Evolutionary conservation across 2,329 filamentous ascomycete genomes (phyloP), one percentile per base, ranked within the genome.

Genomic region (Nothophaeocryptopus gaeumannii): DNA sequence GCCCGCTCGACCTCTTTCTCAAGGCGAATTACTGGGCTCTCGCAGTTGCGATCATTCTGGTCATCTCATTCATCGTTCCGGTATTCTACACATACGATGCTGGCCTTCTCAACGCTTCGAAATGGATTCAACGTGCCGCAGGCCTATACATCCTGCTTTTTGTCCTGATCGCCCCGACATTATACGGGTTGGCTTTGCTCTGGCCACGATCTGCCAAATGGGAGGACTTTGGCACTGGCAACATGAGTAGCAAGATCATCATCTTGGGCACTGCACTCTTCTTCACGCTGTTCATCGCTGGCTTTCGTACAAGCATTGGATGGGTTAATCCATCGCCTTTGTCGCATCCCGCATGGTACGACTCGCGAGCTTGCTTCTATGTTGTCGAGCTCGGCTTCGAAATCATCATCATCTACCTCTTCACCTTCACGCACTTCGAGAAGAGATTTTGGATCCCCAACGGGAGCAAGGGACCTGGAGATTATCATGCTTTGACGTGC

Each of bases 131-230:
- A 78, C 74, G 78, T 55, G 74, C 73, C 68, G 76, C 77, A 63
- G 70, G 80, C 50, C 58, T 81, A 51, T 74, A 83, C 62, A 84
- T 83, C 67, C 69, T 86, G 44, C 58, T 86, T 49, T 74, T 81
- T 65, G 84, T 84, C 64, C 63, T 84, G 38, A 52, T 83, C 51
- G 75, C 86, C 55, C 68, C 88, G 54, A 75, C 75, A 32, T 76
- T 83, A 59, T 74, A 86, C 32, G 70, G 87, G 37, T 77, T 81
- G 4, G 78, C 75, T 58, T 81, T 86, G 59, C 29, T 48, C 30
- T 33, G 45, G 20, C 44, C 29, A 36, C 30, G 10, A 11, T 51
- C 41, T 14, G 33, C 2, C 31, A 39, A 35, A 10, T 13, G 30
- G 5, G 47, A 41, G 39, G 33, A 33, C 33, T 62, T 62, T 40